Base-by-base conservation (phyloP, 352 stramenopile genomes). In the Globisporangium cederbergense region DNA sequence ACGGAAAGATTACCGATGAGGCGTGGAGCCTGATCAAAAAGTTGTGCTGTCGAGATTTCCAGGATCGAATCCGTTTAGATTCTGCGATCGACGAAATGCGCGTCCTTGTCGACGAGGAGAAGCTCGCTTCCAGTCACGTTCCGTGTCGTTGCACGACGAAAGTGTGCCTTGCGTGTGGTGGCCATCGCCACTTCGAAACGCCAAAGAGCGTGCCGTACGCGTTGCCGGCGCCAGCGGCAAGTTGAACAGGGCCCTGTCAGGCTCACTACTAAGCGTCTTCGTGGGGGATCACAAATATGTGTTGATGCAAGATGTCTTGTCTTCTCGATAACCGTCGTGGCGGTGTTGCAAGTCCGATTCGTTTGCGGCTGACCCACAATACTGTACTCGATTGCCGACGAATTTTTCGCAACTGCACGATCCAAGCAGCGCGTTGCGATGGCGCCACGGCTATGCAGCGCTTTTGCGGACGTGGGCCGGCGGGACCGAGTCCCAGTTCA, bases 21-120 rank as follows among this genome's bases (percentile, higher is more conserved):
- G 63, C 56, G 14, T 69, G 63, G 63, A 54, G 51, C 25, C 47
- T 69, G n/a, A 69, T 69, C 56, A 22, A 4, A 13, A 43, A 16
- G 5, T 65, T 69, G 63, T 69, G 63, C 51, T 25, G 45, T 51
- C 45, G 45, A 51, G 20, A 51, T 11, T 51, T 51, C 10, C 45
- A 51, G 45, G 45, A 51, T 51, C 45, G 45, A 51, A 25, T 51
- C 45, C 45, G 45, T 51, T 25, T 51, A 25, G 45, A 51, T 28
- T 51, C 45, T 20, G 45, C 20, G 45, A 51, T 51, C 45, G 45
- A 20, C 45, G 18, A 51, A 25, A 20, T 51, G 45, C 18, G 20
- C n/a, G 45, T 51, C 45, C 45, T 51, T 25, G 45, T 25, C 20
- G 45, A 20, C n/a, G 5, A 51, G 45, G 45, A 51, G 45, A 20